A percentile compares a stretch with the other conserved stretches of the same genome.
Conservation (phyloP, 306 rosid genomes). For the Gillenia trifoliata region DNA sequence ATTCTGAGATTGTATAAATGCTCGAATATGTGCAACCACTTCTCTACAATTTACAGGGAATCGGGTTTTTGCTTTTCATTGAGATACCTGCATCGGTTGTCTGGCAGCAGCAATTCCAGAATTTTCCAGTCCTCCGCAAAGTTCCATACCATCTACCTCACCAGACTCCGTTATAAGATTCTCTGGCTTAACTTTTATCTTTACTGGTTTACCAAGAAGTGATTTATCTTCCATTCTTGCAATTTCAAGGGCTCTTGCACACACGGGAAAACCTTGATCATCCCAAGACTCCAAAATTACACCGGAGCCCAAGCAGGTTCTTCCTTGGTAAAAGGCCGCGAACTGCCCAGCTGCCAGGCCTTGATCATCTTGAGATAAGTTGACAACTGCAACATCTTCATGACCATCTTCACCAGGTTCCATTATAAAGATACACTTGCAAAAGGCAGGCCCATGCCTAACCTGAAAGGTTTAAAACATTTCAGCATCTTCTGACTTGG, state of each 20-base stretch:
- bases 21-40: conserved; percentile 28
- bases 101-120: conserved; percentile 25
- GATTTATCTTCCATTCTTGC: conserved; percentile 80
- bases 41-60: conserved; percentile 29
- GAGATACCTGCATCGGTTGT: conserved; percentile 16
- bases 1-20: not conserved
- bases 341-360: conserved; percentile 97
- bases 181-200: conserved; percentile 75
- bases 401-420: conserved; percentile 40
- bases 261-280: conserved; percentile 79
- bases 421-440: conserved; percentile 53
- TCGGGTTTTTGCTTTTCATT: conserved; percentile 7
- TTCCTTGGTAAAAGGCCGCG: conserved; percentile 78
- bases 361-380: conserved; percentile 73
- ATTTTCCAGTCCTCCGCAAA: conserved; percentile 13
- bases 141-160: conserved; percentile 25
- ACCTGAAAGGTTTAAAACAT: conserved; percentile 48
- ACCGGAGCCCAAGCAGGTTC: conserved; percentile 81
- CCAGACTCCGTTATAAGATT: conserved; percentile 15
- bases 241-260: conserved; percentile 66
- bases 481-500: not conserved
- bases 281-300: conserved; percentile 88
- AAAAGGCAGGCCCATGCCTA: conserved; percentile 87
- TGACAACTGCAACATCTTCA: conserved; percentile 59
- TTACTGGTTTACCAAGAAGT: conserved; percentile 83